A percentile compares a stretch with the other conserved stretches of the same genome.
These are phyloP conservation scores for Salix arbutifolia DNA, from an alignment of 345 rosid genomes.

Conservation along the genomic window DNA sequence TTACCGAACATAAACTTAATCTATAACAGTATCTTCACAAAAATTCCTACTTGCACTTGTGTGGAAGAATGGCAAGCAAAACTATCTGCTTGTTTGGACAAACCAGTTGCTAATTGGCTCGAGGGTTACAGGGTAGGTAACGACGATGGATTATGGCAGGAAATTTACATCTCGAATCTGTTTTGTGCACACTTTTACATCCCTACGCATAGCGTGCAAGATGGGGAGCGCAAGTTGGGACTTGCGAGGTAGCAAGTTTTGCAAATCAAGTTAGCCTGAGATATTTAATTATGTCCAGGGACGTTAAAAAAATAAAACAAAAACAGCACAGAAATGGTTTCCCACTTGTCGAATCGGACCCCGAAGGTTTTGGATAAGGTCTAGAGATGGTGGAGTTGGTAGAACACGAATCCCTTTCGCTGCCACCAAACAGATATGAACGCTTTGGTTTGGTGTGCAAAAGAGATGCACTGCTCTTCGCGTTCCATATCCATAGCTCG, in stretches of 20 bases:
- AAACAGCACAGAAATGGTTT: too few relatives aligned
- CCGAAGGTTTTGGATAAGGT: conserved; percentile 34
- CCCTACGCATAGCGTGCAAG: conserved; percentile 35
- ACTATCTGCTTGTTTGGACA: too few relatives aligned
- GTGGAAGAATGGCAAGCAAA: too few relatives aligned
- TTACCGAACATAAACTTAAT: too few relatives aligned
- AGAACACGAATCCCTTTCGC: conserved; percentile 34
- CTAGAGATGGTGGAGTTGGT: conserved; percentile 45
- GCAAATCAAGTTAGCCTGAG: conserved; percentile 29
- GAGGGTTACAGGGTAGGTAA: neutral
- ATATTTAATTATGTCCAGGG: neutral
- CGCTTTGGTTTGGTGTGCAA: conserved; percentile 30
- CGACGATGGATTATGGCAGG: neutral
- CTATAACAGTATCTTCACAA: too few relatives aligned
- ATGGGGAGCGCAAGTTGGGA: conserved; percentile 20
- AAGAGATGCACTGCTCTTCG: conserved; percentile 25
- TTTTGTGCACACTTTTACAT: neutral
- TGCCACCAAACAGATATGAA: conserved; percentile 24
- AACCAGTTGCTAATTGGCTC: neutral
- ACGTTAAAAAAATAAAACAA: neutral
- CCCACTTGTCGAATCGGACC: neutral
- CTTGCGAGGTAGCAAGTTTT: conserved; percentile 15
- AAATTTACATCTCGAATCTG: neutral
- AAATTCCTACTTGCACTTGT: too few relatives aligned
- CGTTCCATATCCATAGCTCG: neutral